Base-by-base conservation (phyloP, 31 red algal species). In the Porphyra umbilicalis region DNA sequence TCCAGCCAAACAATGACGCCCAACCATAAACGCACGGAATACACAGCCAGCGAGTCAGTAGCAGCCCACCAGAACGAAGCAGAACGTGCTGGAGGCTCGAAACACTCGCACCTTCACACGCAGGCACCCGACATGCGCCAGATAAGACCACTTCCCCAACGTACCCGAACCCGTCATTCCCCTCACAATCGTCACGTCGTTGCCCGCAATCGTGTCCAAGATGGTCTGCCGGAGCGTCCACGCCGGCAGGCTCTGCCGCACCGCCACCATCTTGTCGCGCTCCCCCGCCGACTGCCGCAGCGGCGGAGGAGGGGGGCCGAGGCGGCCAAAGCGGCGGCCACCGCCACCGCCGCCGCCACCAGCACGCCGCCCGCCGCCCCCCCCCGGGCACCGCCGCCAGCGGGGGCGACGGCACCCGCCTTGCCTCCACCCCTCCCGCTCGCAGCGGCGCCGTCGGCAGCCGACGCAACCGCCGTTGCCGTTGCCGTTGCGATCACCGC, bases 151-250 rank as follows among this genome's bases (percentile, higher is more conserved):
- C n/a, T n/a, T n/a, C n/a, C n/a, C n/a, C n/a, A n/a, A n/a, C n/a
- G n/a, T n/a, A n/a, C n/a, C 97, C 35, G 93, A 96, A 9, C 97
- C 97, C 13, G 97, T 95, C 40, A 86, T 94, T 18, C 93, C 97
- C 36, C 84, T 82, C 9, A 99, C 84, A 8, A 99, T 85, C 30
- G 89, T 83, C 7, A 94, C 91, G 37, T 92, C 86, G 39, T 91
- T 79, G 32, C 75, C 34, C 6, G 34, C 76, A 2, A 98, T 39
- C 18, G 81, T 85, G 10, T 76, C 75, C n/a, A 98, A 35, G 68
- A 98, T 81, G 36, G 88, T 83, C 35, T 76, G 37, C 80, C 85
- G 67, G 4, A 81, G 42, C 35, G 77, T 74, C 36, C 85, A 76
- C 20, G 94, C 94, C 39, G 94, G 94, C 35, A 97, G 84, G 11